phyloP scores from a whole-genome alignment of 2,329 filamentous ascomycete genomes.

The Pyricularia sp. region DNA sequence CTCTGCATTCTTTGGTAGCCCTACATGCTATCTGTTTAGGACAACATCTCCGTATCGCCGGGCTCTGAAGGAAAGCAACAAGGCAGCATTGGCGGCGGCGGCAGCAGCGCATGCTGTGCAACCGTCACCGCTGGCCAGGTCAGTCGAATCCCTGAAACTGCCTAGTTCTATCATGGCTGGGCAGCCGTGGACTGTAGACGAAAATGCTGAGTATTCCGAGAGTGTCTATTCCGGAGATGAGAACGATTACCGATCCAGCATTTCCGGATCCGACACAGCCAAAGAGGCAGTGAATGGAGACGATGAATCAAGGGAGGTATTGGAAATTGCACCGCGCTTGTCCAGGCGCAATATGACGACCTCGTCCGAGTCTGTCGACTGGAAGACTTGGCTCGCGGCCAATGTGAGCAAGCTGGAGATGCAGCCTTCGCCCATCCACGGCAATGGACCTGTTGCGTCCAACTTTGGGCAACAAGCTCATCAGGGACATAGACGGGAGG shows the following conservation, averaged over 20 bases:
- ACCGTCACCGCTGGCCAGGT: not conserved
- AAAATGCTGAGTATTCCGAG: not conserved
- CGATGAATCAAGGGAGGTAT: not conserved
- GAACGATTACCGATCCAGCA: constrained; percentile 6
- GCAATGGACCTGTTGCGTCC: not conserved
- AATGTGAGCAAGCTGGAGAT: constrained; percentile 35
- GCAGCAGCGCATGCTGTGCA: constrained; percentile 2
- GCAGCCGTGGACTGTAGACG: not conserved
- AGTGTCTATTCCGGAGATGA: constrained; percentile 4
- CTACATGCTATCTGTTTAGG: constrained; percentile 36
- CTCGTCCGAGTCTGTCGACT: constrained; percentile 28
- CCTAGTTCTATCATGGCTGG: not conserved
- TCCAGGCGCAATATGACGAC: constrained; percentile 4
- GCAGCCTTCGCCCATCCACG: constrained; percentile 7
- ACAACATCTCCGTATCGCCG: constrained; percentile 43
- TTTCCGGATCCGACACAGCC: constrained; percentile 12
- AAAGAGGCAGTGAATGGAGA: constrained; percentile 14
- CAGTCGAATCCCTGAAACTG: not conserved
- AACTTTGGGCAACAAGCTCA: not conserved
- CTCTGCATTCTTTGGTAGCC: constrained; percentile 39
- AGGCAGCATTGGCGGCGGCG: constrained; percentile 17
- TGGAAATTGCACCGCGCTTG: not conserved
- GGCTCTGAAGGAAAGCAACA: constrained; percentile 34
- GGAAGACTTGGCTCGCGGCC: constrained; percentile 41
- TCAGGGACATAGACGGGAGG: not conserved